These are phyloP conservation scores for Neurospora sp. DNA, from an alignment of 2,329 filamentous ascomycete genomes.

Conservation along the genomic window DNA sequence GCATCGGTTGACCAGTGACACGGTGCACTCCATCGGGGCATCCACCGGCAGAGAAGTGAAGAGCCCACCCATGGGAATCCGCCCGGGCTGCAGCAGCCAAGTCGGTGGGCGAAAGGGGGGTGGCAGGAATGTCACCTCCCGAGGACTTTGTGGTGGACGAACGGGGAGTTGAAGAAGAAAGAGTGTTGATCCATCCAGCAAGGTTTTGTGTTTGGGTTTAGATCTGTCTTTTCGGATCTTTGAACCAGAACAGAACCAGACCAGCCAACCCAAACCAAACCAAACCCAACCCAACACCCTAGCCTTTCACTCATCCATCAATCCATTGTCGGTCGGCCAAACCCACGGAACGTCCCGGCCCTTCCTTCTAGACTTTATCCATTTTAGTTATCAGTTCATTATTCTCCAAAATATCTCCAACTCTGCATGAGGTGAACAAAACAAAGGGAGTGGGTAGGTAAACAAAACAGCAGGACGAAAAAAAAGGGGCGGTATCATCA, in stretches of 20 bases:
- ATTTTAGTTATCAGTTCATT: background rate
- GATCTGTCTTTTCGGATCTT: background rate
- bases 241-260: background rate
- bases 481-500: background rate
- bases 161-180: background rate
- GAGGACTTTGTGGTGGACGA: background rate
- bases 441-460: background rate
- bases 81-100: background rate
- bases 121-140: background rate
- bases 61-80: no score
- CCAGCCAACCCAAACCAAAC: background rate
- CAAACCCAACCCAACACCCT: background rate
- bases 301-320: background rate
- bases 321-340: background rate
- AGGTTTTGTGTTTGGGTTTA: background rate
- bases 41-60: background rate
- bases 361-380: background rate
- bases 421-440: background rate
- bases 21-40: background rate
- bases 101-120: background rate
- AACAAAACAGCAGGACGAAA: background rate
- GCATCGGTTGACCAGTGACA: constrained; percentile 8
- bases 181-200: background rate
- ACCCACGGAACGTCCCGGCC: background rate
- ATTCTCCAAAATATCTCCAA: background rate